phyloP scores from a whole-genome alignment of 2,329 filamentous ascomycete genomes.

The Aspergillus melleus region DNA sequence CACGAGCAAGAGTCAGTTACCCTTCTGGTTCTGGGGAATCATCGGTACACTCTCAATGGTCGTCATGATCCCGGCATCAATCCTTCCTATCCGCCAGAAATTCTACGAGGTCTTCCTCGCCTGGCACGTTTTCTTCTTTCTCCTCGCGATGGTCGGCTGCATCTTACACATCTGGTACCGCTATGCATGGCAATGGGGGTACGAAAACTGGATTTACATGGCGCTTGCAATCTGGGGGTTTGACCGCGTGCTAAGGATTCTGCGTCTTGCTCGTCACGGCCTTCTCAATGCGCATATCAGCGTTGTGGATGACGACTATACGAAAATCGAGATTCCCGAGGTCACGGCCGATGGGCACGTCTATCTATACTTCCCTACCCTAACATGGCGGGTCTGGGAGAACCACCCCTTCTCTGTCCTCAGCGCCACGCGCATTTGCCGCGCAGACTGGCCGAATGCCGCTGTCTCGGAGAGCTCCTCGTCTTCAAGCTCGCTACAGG shows the following conservation, averaged over 20 bases:
- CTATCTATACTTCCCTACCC: constrained; percentile 3
- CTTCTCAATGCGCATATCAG: background rate
- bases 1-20: background rate
- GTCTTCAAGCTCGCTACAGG: too few species aligned
- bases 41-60: background rate
- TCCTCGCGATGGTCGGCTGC: constrained; percentile 33
- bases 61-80: constrained; percentile 25
- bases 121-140: constrained; percentile 31
- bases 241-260: background rate
- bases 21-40: constrained; percentile 5
- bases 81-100: constrained; percentile 27
- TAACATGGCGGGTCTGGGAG: constrained; percentile 7
- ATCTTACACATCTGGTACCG: constrained; percentile 42
- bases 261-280: background rate
- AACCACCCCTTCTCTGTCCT: constrained; percentile 7
- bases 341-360: background rate
- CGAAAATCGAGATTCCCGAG: background rate
- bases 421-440: too few species aligned
- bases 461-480: too few species aligned
- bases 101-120: constrained; percentile 39
- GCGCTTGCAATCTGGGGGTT: background rate
- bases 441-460: too few species aligned
- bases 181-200: constrained; percentile 44
- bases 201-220: constrained; percentile 45
- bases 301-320: constrained; percentile 1